Evolutionary conservation across 2,329 filamentous ascomycete genomes (phyloP), one percentile per base, ranked within the genome.

Genomic region (Hymenoscyphus scutula): DNA sequence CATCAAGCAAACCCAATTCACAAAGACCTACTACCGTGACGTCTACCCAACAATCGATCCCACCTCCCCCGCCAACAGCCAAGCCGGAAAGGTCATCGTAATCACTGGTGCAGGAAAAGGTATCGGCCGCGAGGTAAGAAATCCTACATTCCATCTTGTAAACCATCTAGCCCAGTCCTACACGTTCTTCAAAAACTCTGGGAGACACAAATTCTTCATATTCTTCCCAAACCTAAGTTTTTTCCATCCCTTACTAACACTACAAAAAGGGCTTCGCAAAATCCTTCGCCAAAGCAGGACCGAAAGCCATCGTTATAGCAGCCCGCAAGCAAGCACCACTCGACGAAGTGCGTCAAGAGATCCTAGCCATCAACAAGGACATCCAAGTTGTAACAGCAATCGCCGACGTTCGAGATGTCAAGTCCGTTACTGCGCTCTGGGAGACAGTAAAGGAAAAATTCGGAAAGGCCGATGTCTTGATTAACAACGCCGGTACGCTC

Each of bases 391-490:
- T 77, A 5, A 48, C 68, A 4, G 66, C 74, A 5, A 25, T 71
- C 0, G 68, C 70, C 2, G 76, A 78, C 60, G 65, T 77, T 15
- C 61, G 68, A 13, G 65, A 71, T 37, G 38, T 56, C 5, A 58
- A 56, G 4, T 65, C 65, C 38, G 68, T 65, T 53, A 34, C 59
- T 11, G 62, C 27, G 15, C 59, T 68, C 4, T 70, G 56, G 56
- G 61, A 37, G 15, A 64, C 75, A 25, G 62, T 68, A 10, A 63
- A 65, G 37, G 54, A 57, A 17, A 60, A 57, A 59, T 83, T 81
- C 64, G 77, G 77, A 30, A 75, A 76, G n/a, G 71, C 84, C 19
- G 84, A 88, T 71, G 75, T 85, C n/a, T 75, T 87, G 19, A 32
- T 67, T 13, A 70, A 68, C 19, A 68, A 68, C 56, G 66, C 68